A percentile compares a stretch with the other conserved stretches of the same genome.
Evolutionary conservation across 805 yeast species (phyloP).

Genomic region (Yarrowia osloensis): DNA sequence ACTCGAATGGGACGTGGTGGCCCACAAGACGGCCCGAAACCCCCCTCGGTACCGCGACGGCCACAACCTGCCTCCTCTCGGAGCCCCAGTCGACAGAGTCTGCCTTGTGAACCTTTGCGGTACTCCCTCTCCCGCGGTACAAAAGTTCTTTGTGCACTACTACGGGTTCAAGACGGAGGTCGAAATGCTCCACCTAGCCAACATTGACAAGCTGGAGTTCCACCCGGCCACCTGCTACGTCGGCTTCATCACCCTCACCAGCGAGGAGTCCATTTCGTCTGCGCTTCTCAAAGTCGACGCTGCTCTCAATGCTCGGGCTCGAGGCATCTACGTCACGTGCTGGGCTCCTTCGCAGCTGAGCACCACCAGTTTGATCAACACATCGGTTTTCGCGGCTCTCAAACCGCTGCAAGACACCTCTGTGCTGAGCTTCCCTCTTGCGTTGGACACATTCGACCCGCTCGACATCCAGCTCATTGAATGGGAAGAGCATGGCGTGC

Average conservation of each 20-base stretch:
- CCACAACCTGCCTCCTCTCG: background rate
- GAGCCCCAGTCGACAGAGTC: slow-evolving; percentile 22
- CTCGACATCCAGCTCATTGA: slow-evolving; percentile 23
- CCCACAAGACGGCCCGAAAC: background rate
- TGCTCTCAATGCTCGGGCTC: background rate
- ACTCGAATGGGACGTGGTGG: slow-evolving; percentile 20
- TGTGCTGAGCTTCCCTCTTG: background rate
- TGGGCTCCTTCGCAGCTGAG: slow-evolving; percentile 11
- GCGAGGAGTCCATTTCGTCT: slow-evolving; percentile 8
- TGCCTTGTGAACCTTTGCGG: slow-evolving; percentile 18
- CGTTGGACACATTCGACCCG: slow-evolving; percentile 15
- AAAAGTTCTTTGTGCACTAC: slow-evolving; percentile 5
- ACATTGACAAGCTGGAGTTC: slow-evolving; percentile 1
- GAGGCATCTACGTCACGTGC: slow-evolving; percentile 1
- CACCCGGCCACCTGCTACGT: slow-evolving; percentile 1
- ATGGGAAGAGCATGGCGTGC: slow-evolving; percentile 13
- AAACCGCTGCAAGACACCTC: background rate
- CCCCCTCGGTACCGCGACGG: background rate
- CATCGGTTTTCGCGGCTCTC: background rate
- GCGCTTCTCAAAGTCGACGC: slow-evolving; percentile 18
- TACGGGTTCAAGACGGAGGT: slow-evolving; percentile 19
- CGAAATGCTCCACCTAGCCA: background rate
- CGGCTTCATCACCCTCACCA: background rate
- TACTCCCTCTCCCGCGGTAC: background rate
- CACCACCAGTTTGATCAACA: background rate